Conservation (phyloP, 129 eudicot genomes). For the Tagetes erecta region DNA sequence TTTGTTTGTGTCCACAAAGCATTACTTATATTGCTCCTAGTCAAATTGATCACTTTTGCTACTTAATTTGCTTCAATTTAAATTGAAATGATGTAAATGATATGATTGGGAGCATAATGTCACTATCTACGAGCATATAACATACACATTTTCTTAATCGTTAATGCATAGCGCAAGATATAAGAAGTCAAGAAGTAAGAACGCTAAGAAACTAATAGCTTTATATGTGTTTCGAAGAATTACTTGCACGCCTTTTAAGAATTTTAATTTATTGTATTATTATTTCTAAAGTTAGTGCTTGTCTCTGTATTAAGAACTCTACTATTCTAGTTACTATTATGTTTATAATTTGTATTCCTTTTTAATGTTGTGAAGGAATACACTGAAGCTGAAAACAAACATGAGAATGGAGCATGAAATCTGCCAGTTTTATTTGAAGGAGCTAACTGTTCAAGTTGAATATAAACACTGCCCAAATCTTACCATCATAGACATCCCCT, state of each 20-base stretch:
- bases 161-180: too few relatives aligned
- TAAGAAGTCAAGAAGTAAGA: too few relatives aligned
- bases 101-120: not conserved
- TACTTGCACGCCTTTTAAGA: too few relatives aligned
- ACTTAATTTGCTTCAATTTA: conserved; percentile 1
- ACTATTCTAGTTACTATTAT: not conserved
- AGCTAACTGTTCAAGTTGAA: conserved; percentile 81
- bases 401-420: conserved; percentile 88
- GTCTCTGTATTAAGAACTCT: not conserved
- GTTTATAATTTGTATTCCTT: not conserved
- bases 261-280: not conserved
- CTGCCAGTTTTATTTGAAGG: conserved; percentile 82
- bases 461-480: conserved; percentile 94
- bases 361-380: conserved; percentile 53
- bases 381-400: conserved; percentile 85
- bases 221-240: too few relatives aligned
- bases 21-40: not conserved
- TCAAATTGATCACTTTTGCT: not conserved
- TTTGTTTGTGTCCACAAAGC: conserved; percentile 2
- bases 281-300: not conserved
- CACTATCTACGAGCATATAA: not conserved
- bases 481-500: conserved; percentile 94
- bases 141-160: too few relatives aligned
- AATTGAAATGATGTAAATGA: not conserved
- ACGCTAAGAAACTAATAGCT: too few relatives aligned